Conservation (phyloP, 202 grass and related monocot species). For the Eragrostis tef region DNA sequence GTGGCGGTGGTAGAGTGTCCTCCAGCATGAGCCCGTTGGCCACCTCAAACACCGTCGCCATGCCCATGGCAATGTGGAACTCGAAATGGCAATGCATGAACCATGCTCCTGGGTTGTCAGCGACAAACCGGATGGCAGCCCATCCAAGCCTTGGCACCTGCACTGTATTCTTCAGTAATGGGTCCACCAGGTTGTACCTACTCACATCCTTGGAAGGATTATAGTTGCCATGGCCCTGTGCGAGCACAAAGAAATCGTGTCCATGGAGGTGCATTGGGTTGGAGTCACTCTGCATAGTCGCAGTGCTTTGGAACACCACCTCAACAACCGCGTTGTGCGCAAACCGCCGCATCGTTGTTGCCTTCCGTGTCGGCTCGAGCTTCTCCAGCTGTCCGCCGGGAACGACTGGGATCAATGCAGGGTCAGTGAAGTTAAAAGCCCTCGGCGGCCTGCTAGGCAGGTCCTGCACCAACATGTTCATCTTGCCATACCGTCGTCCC, state of each 20-base stretch:
- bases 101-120: conserved; percentile 64
- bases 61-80: conserved; percentile 64
- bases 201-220: conserved; percentile 32
- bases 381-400: not conserved
- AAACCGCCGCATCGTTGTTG: not conserved
- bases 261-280: not conserved
- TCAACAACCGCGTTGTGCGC: not conserved
- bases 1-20: not conserved
- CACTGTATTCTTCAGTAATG: conserved; percentile 52
- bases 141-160: conserved; percentile 51
- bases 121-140: conserved; percentile 53
- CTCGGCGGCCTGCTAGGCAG: not conserved
- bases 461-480: not conserved
- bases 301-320: not conserved
- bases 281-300: not conserved
- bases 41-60: conserved; percentile 59
- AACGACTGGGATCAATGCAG: not conserved
- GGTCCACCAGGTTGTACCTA: conserved; percentile 57
- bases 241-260: conserved; percentile 52
- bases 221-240: conserved; percentile 61
- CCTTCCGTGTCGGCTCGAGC: not conserved
- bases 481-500: not conserved
- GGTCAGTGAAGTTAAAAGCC: not conserved
- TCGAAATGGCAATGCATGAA: conserved; percentile 61
- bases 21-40: conserved; percentile 36